phyloP scores from a whole-genome alignment of 2,329 filamentous ascomycete species.

The Colletotrichum viniferum region DNA sequence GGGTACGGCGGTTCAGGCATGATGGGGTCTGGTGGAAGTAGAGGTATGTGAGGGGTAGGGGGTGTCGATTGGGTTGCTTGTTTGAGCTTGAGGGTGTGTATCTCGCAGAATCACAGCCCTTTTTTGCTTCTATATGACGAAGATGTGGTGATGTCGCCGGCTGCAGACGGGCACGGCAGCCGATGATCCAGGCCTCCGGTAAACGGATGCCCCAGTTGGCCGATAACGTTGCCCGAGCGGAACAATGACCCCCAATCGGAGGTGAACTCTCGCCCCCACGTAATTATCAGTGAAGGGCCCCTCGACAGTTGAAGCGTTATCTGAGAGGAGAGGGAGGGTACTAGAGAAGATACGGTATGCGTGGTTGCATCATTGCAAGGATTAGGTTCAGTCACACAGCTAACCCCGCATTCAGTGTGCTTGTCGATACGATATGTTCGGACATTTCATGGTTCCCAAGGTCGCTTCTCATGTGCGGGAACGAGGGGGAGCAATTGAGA shows the following conservation, averaged over 20 bases:
- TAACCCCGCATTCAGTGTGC: not conserved
- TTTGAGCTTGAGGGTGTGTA: not conserved
- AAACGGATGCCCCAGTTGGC: not conserved
- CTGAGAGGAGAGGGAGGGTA: not conserved
- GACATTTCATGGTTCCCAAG: not conserved
- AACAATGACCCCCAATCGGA: not conserved
- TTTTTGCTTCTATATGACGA: not conserved
- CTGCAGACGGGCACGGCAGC: not conserved
- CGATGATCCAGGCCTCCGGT: not conserved
- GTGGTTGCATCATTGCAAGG: not conserved
- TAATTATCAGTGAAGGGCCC: not conserved
- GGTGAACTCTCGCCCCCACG: not conserved
- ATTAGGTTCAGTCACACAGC: not conserved
- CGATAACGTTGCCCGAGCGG: not conserved
- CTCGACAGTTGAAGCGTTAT: not conserved
- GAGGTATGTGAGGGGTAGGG: not conserved
- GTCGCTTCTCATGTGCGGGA: not conserved
- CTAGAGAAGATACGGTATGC: not conserved
- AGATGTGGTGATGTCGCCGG: not conserved
- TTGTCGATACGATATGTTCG: not conserved
- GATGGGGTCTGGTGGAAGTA: not conserved
- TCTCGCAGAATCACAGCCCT: not conserved
- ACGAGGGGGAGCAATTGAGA: not conserved
- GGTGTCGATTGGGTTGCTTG: not conserved
- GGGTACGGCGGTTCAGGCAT: conserved; percentile 33